Conservation (phyloP, 1,139 yeast species). For the Pichia sp. region DNA sequence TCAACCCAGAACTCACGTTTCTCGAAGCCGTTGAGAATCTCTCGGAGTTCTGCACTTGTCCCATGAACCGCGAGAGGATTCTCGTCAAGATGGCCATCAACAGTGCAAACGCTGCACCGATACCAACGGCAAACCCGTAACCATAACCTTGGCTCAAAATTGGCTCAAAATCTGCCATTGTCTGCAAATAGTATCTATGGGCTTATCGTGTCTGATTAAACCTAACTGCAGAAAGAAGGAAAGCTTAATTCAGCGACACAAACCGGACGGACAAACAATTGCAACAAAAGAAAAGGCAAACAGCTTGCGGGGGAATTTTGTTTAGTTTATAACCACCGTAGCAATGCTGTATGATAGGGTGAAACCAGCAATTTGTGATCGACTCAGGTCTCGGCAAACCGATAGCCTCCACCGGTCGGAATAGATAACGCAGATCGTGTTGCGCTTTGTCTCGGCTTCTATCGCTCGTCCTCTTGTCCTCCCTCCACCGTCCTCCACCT, state of each 20-base stretch:
- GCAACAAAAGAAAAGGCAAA: neutral
- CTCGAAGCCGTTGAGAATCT: slow-evolving; percentile 51
- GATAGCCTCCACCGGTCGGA: neutral
- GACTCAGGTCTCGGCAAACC: neutral
- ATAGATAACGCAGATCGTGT: neutral
- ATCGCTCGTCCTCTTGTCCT: too few relatives aligned
- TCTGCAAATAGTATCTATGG: neutral
- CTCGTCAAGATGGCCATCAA: slow-evolving; percentile 75
- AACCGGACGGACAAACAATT: too few relatives aligned
- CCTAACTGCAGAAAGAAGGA: too few relatives aligned
- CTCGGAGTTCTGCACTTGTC: slow-evolving; percentile 81
- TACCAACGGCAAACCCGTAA: slow-evolving; percentile 82
- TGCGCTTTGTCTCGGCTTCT: too few relatives aligned
- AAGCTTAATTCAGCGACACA: too few relatives aligned
- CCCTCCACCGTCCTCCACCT: too few relatives aligned
- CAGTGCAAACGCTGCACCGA: slow-evolving; percentile 74
- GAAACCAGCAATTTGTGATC: neutral
- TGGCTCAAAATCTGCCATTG: slow-evolving; percentile 16
- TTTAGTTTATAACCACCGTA: neutral
- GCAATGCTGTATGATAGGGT: too few relatives aligned
- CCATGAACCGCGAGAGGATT: slow-evolving; percentile 66
- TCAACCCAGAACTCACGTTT: slow-evolving; percentile 35
- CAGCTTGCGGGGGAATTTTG: neutral
- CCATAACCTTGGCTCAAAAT: slow-evolving; percentile 73
- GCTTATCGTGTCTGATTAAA: too few relatives aligned